phyloP scores from a whole-genome alignment of 2,329 filamentous ascomycete genomes.

The Trichoderma sp. region DNA sequence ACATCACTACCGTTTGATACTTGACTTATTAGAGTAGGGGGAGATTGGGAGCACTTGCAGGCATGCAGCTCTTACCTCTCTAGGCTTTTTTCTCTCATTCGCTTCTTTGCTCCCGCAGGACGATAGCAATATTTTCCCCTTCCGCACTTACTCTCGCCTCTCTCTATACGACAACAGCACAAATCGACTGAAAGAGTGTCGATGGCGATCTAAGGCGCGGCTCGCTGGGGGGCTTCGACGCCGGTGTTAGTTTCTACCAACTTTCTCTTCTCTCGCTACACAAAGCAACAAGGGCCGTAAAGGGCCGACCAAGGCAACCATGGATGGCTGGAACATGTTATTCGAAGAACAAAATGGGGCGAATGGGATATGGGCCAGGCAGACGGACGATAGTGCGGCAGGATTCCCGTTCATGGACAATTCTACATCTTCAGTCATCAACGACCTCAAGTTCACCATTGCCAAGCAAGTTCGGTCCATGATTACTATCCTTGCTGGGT shows the following conservation, averaged over 20 bases:
- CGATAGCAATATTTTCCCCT: background rate
- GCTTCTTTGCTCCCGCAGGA: slow-evolving; percentile 16
- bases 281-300: background rate
- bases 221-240: slow-evolving; percentile 14
- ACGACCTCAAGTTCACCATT: slow-evolving; percentile 54
- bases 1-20: background rate
- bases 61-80: slow-evolving; percentile 1
- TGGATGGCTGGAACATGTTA: slow-evolving; percentile 5
- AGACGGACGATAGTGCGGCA: background rate
- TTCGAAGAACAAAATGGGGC: slow-evolving; percentile 24
- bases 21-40: background rate
- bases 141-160: background rate
- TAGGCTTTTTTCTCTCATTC: background rate
- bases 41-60: background rate
- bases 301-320: slow-evolving; percentile 23
- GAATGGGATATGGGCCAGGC: slow-evolving; percentile 25
- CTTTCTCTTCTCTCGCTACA: background rate
- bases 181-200: background rate
- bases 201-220: slow-evolving; percentile 17
- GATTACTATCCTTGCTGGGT: slow-evolving; percentile 61
- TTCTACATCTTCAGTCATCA: slow-evolving; percentile 49
- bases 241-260: background rate
- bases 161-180: background rate
- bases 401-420: slow-evolving; percentile 43
- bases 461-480: slow-evolving; percentile 62